Base-by-base conservation (phyloP, 2,329 filamentous ascomycete species). In the Graphilbum sp. region DNA sequence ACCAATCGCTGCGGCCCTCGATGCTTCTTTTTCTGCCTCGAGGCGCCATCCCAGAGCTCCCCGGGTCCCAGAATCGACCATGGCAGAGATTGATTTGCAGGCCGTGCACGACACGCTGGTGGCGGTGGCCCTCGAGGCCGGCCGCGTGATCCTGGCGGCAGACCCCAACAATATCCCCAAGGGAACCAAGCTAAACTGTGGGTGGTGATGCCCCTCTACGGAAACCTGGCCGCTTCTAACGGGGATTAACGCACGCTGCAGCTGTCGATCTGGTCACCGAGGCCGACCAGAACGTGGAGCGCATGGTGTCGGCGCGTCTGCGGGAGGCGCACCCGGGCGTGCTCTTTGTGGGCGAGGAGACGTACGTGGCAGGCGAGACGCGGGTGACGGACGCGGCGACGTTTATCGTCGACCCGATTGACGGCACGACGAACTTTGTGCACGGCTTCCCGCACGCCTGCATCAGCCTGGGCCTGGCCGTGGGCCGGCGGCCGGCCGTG, bases 361-460 rank as follows among this genome's bases (percentile, higher is more conserved):
- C 80, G 21, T 80, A 84, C 61, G 64, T 74, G 45, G 69, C 78
- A 1, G 79, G 79, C 48, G 59, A 66, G 27, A 62, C 64, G 43
- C 60, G 57, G 32, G 62, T 88, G 34, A 78, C 73, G 0, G 55
- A 65, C 23, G 67, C 67, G 15, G 81, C 82, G 2, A 88, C 82
- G 32, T 87, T 87, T 58, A 70, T 87, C 51, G 76, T 82, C 46
- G 82, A 88, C 54, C 82, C 82, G 33, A 86, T 88, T 48, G 82
- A 88, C 58, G 82, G 79, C 51, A 86, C 74, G 7, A 84, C 78
- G 36, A 87, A 87, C 64, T 86, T 88, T 51, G 70, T 87, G 34
- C 82, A 87, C 58, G 70, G 69, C 17, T 79, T 83, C 57, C 79
- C 79, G 5, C 68, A 74, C 49, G 79, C 82, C 44, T 82, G 75